These are phyloP conservation scores for Trichophyton equinum DNA, from an alignment of 2,329 filamentous ascomycete species.

Conservation along the genomic window DNA sequence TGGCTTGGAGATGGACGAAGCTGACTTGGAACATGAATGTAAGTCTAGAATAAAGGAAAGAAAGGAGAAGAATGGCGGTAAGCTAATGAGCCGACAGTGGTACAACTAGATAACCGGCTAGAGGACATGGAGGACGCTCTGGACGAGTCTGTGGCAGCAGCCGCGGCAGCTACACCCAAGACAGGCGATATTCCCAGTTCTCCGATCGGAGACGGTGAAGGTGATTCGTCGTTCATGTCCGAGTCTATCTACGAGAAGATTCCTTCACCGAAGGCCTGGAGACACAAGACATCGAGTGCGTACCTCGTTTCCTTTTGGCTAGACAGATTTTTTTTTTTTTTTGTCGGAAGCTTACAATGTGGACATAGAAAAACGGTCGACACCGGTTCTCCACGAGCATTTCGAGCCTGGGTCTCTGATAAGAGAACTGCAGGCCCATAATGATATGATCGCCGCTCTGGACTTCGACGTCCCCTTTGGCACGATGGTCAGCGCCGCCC, in stretches of 20 bases:
- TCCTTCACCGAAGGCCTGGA: constrained; percentile 47
- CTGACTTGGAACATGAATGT: constrained; percentile 79
- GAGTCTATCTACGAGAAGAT: constrained; percentile 95
- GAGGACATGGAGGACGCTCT: constrained; percentile 51
- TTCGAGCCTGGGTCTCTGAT: constrained; percentile 82
- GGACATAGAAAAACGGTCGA: constrained; percentile 49
- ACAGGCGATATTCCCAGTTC: constrained; percentile 32
- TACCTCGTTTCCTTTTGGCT: neutral
- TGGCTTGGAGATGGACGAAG: constrained; percentile 78
- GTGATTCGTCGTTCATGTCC: constrained; percentile 71
- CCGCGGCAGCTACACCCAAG: constrained; percentile 24
- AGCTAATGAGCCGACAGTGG: constrained; percentile 26
- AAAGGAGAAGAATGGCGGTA: neutral
- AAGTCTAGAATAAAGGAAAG: constrained; percentile 23
- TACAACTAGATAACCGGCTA: constrained; percentile 48
- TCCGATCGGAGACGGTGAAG: constrained; percentile 41
- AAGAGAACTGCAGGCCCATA: constrained; percentile 76
- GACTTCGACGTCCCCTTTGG: constrained; percentile 98
- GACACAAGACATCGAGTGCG: constrained; percentile 34
- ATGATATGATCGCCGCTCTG: constrained; percentile 73
- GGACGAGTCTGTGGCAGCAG: constrained; percentile 27
- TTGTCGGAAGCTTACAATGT: constrained; percentile 2
- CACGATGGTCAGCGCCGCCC: constrained; percentile 77
- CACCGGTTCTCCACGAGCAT: constrained; percentile 92
- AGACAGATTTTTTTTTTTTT: neutral